Evolutionary conservation across 257 asterid genomes (phyloP), one percentile per base, ranked within the genome.

Genomic region (Solanum virginianum): DNA sequence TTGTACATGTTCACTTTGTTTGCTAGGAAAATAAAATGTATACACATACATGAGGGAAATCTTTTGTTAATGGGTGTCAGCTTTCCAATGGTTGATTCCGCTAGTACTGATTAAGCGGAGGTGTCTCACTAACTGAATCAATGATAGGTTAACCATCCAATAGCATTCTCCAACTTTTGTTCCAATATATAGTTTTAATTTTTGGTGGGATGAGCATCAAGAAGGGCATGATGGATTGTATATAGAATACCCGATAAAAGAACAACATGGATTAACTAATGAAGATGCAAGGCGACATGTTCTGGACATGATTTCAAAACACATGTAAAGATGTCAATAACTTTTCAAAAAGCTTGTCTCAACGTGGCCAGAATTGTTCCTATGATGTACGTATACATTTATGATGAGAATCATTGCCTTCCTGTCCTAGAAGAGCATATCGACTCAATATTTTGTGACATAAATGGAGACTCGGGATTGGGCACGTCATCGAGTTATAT

Each of bases 131-230:
- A 62, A 10, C 39, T 62, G 22, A 29, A 45, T 32, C 18, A 39
- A 45, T 29, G 49, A 70, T 18, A 8, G 54, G 32, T 71, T 41
- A 18, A 41, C 80, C 3, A 71, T 71, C 55, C 36, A 11, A 62
- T 24, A 22, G 1, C 12, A 3, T 24, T 62, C 51, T 71, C 55
- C 45, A 51, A 65, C 55, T 32, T 53, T 12, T 47, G 20, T 6
- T 49, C 62, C 20, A 53, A 5, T 20, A 69, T 5, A 15, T 60
- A 60, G 29, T 54, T 45, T 74, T 55, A 62, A 36, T 26, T 60
- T 26, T 26, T 8, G 75, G 10, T 81, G 89, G 92, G 94, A 92
- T n/a, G 92, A 92, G 85, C 59, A 88, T 10, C 92, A 91, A 89
- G 85, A 84, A 51, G 92, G 92, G 16, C 22, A 80, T 14, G 92